Evolutionary conservation across 2,329 filamentous ascomycete genomes (phyloP).

Genomic region (Colletotrichum endophyticum): DNA sequence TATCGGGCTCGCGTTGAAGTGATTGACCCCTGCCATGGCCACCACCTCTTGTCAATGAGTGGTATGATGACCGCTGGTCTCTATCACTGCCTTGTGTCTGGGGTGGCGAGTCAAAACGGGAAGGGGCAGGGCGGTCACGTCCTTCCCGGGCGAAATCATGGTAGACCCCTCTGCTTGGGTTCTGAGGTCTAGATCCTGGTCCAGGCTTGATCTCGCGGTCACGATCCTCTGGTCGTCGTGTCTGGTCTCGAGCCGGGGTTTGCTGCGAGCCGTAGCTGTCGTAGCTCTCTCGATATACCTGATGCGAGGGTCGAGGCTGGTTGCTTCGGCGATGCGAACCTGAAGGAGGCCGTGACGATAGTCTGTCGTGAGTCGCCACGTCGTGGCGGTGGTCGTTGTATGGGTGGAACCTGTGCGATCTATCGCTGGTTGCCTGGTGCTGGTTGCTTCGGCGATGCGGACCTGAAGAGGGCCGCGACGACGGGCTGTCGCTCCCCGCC

Average conservation of each 20-base stretch:
- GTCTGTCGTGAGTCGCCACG: not conserved
- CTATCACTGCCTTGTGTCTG: not conserved
- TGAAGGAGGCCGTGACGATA: not conserved
- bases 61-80: not conserved
- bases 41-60: not conserved
- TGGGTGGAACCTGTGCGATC: not conserved
- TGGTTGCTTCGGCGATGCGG: too few relatives aligned
- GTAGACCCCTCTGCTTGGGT: not conserved
- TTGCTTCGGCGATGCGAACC: not conserved
- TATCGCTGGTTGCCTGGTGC: not conserved
- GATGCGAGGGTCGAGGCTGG: not conserved
- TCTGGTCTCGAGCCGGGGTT: not conserved
- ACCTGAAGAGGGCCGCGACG: too few relatives aligned
- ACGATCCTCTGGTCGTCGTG: not conserved
- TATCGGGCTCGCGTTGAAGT: not conserved
- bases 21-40: not conserved
- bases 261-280: not conserved
- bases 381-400: not conserved
- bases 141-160: not conserved
- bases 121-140: not conserved
- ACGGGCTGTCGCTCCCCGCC: too few relatives aligned
- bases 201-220: not conserved
- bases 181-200: not conserved
- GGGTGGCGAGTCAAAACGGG: not conserved
- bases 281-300: not conserved